Base-by-base conservation (phyloP, 1,139 yeast species). In the Geotrichum carabidarum region DNA sequence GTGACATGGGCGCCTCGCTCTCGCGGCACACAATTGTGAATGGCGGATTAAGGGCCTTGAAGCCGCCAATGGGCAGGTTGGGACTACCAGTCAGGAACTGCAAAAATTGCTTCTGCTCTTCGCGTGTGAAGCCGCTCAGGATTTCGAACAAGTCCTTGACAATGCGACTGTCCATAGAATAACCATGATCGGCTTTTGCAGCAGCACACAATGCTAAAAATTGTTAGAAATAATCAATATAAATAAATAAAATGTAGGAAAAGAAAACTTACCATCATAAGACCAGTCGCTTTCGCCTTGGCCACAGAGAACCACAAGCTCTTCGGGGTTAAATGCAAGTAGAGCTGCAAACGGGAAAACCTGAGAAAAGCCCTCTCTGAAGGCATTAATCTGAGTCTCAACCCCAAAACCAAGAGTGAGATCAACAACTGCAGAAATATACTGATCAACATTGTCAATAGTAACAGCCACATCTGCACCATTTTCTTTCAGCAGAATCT, bases 51-150 rank as follows among this genome's bases (percentile, higher is more conserved):
- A 93, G 74, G 1, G 88, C 79, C 63, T 84, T 86, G 74, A 93
- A 93, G 0, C 99, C 99, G 0, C 98, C 99, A 63, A 90, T 80
- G 0, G 99, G 99, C 50, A 93, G 71, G 61, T 85, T 87, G 2
- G 98, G 97, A 3, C 96, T 83, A 0, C 99, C 99, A 0, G 99
- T 93, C 59, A 91, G 74, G 68, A 93, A 93, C 68, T 89, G 96
- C 50, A 90, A 71, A 65, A 93, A 91, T 38, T 77, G 72, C 49
- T 98, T 77, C 59, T 86, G 81, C 59, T 90, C 86, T 1, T 70
- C 65, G 4, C 65, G 64, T 9, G 70, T 67, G 59, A 90, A 85
- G 6, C 73, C 72, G 3, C 80, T 68, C 78, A 93, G 74, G 1
- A 88, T 77, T 36, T 75, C 74, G 34, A 90, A 70, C 56, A 93